A percentile compares a stretch with the other conserved stretches of the same genome.
Evolutionary conservation across 164 flowering plant species (phyloP).

Genomic region (Nymphaea colorata): DNA sequence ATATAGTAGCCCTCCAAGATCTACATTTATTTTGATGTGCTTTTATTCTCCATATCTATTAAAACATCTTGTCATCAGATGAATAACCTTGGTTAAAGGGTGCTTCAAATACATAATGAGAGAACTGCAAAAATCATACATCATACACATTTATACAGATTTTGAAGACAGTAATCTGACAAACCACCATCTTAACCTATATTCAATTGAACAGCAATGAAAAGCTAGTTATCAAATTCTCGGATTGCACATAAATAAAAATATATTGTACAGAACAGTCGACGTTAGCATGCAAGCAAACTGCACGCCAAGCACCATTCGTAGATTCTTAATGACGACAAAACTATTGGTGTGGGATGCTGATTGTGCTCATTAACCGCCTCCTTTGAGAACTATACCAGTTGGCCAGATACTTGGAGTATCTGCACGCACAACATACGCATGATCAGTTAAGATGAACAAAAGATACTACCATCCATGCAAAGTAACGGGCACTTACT

Average conservation of each 20-base stretch:
- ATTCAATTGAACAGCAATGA: background rate
- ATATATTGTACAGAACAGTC: background rate
- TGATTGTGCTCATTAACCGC: background rate
- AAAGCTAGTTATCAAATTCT: background rate
- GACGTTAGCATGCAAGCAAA: background rate
- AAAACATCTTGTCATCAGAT: no score
- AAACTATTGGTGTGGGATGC: conserved; percentile 1
- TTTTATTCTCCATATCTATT: no score
- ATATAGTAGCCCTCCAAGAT: no score
- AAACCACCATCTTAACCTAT: conserved; percentile 39
- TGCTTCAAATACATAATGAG: no score
- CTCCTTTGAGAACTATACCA: conserved; percentile 9
- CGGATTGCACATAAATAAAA: no score
- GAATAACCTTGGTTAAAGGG: no score
- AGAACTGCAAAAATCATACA: no score
- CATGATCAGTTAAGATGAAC: background rate
- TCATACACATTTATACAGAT: no score
- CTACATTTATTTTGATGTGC: no score
- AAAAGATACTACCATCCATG: background rate
- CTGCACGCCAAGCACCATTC: background rate
- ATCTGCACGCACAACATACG: conserved; percentile 4
- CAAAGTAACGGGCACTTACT: conserved; percentile 4
- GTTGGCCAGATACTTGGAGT: conserved; percentile 10
- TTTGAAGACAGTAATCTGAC: no score
- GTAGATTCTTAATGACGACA: background rate